A percentile compares a stretch with the other conserved stretches of the same genome.
These are phyloP conservation scores for Gloeopeniophorella convolvens DNA, from an alignment of 768 basidiomycete species.

Conservation along the genomic window DNA sequence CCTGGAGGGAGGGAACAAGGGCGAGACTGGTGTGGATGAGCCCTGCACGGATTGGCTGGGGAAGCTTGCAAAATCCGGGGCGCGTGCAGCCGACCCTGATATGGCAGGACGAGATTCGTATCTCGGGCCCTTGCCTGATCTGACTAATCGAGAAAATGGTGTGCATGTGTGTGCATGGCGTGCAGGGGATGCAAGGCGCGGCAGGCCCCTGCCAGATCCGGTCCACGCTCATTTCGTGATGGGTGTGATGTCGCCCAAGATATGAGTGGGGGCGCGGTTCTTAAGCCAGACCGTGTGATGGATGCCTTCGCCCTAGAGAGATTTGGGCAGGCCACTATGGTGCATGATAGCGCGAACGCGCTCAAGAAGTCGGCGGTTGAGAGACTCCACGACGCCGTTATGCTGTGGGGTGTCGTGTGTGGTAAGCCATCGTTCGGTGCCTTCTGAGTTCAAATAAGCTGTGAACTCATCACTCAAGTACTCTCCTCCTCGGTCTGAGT, in stretches of 20 bases:
- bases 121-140: too few species aligned
- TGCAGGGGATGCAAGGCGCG: too few species aligned
- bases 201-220: background rate
- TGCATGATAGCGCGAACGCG: constrained; percentile 29
- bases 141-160: too few species aligned
- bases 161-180: too few species aligned
- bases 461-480: too few species aligned
- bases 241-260: background rate
- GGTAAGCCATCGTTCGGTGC: constrained; percentile 22
- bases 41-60: too few species aligned
- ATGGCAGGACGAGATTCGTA: too few species aligned
- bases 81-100: too few species aligned
- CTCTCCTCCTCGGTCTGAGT: constrained; percentile 28
- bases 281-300: background rate
- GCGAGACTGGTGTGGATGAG: too few species aligned
- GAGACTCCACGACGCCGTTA: constrained; percentile 35
- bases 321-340: constrained; percentile 25
- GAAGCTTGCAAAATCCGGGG: too few species aligned
- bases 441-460: constrained; percentile 22
- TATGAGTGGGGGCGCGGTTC: background rate
- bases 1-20: too few species aligned
- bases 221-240: background rate
- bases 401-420: constrained; percentile 29
- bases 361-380: constrained; percentile 30
- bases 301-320: constrained; percentile 32